These are phyloP conservation scores for Eimeria maxima DNA, from an alignment of 169 alveolate genomes.

Conservation along the genomic window DNA sequence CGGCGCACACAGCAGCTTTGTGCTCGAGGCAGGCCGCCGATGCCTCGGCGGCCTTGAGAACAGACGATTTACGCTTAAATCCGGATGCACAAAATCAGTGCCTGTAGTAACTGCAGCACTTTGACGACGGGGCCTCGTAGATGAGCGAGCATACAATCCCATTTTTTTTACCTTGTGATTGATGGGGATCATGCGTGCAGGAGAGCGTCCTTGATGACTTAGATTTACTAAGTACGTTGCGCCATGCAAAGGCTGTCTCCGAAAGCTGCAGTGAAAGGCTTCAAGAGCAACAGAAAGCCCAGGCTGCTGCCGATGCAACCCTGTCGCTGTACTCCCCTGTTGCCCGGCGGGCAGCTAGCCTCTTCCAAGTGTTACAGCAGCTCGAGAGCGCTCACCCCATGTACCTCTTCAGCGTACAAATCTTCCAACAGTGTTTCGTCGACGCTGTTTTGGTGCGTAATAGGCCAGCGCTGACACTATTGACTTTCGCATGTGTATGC, in stretches of 20 bases:
- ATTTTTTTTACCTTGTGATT: not conserved
- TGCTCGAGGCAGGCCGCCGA: not conserved
- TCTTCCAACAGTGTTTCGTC: slow-evolving; percentile 92
- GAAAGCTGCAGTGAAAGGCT: slow-evolving; percentile 96
- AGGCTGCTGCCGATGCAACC: slow-evolving; percentile 94
- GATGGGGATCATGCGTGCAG: slow-evolving; percentile 28
- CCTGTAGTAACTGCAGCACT: not conserved
- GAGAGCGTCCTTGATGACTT: slow-evolving; percentile 96
- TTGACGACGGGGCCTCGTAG: not conserved
- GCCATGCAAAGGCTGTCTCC: slow-evolving; percentile 96
- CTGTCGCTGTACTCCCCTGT: slow-evolving; percentile 96
- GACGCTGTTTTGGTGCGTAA: slow-evolving; percentile 88
- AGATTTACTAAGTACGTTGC: slow-evolving; percentile 96
- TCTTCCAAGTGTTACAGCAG: slow-evolving; percentile 94
- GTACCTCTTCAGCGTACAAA: slow-evolving; percentile 95
- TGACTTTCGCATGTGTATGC: not conserved
- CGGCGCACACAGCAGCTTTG: not conserved
- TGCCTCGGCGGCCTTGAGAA: not conserved
- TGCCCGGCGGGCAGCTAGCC: slow-evolving; percentile 95
- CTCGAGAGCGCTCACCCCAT: slow-evolving; percentile 94
- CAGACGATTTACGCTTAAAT: not conserved
- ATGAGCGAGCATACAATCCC: not conserved
- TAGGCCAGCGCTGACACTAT: not conserved
- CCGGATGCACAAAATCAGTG: not conserved
- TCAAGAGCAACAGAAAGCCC: slow-evolving; percentile 90